These are phyloP conservation scores for Asterophora lycoperdoides DNA, from an alignment of 768 basidiomycete species.

Conservation along the genomic window DNA sequence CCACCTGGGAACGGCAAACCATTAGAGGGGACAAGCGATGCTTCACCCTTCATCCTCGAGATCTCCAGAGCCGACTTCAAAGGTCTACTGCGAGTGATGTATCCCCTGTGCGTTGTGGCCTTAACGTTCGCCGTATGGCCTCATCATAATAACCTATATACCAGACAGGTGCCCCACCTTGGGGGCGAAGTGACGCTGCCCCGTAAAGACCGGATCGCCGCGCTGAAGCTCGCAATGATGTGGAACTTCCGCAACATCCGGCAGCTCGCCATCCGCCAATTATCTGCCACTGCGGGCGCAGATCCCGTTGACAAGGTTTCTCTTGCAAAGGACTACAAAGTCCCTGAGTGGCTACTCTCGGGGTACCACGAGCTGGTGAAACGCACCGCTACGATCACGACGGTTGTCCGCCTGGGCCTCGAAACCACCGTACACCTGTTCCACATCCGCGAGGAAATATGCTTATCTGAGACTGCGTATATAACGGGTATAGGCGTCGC, in stretches of 20 bases:
- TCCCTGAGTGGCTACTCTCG: conserved; percentile 30
- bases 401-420: conserved; percentile 24
- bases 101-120: conserved; percentile 20
- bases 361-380: conserved; percentile 23
- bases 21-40: conserved; percentile 23
- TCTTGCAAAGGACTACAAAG: conserved; percentile 27
- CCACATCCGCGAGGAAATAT: conserved; percentile 15
- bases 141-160: not conserved
- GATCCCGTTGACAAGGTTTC: not conserved
- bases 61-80: conserved; percentile 22
- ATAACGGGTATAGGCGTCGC: not conserved
- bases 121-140: not conserved
- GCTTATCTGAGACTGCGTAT: not conserved
- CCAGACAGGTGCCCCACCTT: not conserved
- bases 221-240: conserved; percentile 35
- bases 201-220: conserved; percentile 32
- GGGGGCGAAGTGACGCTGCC: not conserved
- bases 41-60: conserved; percentile 22
- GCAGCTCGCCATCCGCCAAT: conserved; percentile 22
- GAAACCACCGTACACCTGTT: conserved; percentile 19
- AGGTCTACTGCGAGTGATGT: conserved; percentile 20
- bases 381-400: conserved; percentile 19
- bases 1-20: conserved; percentile 8
- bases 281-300: conserved; percentile 11
- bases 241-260: conserved; percentile 33